A percentile compares a stretch with the other conserved stretches of the same genome.
Evolutionary conservation across 148 eudicot species (phyloP).

Genomic region (Vaccinium vitisidaea): DNA sequence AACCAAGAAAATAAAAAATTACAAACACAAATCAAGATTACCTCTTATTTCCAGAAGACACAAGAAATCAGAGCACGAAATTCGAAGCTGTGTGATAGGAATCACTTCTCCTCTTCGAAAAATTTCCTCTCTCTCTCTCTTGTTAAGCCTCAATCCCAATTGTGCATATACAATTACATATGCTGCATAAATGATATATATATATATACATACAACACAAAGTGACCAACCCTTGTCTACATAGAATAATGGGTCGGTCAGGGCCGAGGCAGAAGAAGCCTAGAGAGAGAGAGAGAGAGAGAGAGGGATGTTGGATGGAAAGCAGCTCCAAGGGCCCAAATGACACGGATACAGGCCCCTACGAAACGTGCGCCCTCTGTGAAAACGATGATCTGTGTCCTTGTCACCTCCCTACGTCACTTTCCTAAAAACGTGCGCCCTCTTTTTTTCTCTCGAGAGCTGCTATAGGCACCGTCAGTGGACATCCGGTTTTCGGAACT

Average conservation of each 20-base stretch:
- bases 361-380: too few species aligned
- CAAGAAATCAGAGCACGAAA: background rate
- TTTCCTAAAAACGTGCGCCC: background rate
- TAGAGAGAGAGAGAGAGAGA: background rate
- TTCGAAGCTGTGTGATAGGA: background rate
- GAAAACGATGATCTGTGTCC: constrained; percentile 4
- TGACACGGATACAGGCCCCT: background rate
- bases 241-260: background rate
- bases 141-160: background rate
- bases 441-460: too few species aligned
- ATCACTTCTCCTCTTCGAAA: background rate
- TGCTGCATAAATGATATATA: background rate
- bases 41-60: background rate
- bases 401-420: background rate
- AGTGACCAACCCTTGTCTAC: background rate
- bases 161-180: background rate
- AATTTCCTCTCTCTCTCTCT: background rate
- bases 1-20: background rate
- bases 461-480: too few species aligned
- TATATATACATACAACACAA: background rate
- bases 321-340: background rate
- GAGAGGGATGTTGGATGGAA: background rate
- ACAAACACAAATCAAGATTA: background rate
- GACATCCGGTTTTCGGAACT: too few species aligned
- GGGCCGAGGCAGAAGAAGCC: background rate